Evolutionary conservation across 139 green algal genomes (phyloP).

Genomic region (Pycnococcus provasolii): DNA sequence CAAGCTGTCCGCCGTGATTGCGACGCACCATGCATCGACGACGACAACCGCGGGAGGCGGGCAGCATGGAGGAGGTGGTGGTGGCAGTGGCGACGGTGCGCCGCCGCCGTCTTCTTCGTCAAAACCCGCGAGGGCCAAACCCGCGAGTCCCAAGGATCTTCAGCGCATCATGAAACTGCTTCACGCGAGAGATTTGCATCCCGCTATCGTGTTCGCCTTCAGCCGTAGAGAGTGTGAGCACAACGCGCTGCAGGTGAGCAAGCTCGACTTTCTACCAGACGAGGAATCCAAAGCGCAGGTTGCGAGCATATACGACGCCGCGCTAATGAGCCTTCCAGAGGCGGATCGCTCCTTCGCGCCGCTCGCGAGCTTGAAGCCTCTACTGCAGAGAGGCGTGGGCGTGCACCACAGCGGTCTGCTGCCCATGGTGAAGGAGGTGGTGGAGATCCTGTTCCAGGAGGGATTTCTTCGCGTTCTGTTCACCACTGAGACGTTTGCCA

Average conservation of each 20-base stretch:
- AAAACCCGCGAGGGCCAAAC: too few relatives aligned
- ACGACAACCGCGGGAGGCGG: not conserved
- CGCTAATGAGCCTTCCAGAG: constrained; percentile 3
- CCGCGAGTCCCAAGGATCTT: too few relatives aligned
- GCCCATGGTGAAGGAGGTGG: constrained; percentile 91
- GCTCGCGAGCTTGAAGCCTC: constrained; percentile 59
- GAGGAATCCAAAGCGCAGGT: constrained; percentile 33
- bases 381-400: constrained; percentile 75
- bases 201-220: constrained; percentile 94
- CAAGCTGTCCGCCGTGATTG: constrained; percentile 33
- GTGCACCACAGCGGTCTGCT: constrained; percentile 91
- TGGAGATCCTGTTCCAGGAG: constrained; percentile 95
- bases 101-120: not conserved
- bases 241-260: constrained; percentile 34
- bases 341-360: constrained; percentile 9
- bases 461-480: constrained; percentile 37
- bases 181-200: constrained; percentile 54
- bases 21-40: not conserved
- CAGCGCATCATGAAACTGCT: constrained; percentile 35
- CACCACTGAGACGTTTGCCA: constrained; percentile 91
- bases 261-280: constrained; percentile 39
- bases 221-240: constrained; percentile 54
- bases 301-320: constrained; percentile 25
- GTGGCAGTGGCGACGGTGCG: not conserved
- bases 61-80: not conserved